Evolutionary conservation across 805 yeast genomes (phyloP), one percentile per base, ranked within the genome.

Genomic region (Candida corydali): DNA sequence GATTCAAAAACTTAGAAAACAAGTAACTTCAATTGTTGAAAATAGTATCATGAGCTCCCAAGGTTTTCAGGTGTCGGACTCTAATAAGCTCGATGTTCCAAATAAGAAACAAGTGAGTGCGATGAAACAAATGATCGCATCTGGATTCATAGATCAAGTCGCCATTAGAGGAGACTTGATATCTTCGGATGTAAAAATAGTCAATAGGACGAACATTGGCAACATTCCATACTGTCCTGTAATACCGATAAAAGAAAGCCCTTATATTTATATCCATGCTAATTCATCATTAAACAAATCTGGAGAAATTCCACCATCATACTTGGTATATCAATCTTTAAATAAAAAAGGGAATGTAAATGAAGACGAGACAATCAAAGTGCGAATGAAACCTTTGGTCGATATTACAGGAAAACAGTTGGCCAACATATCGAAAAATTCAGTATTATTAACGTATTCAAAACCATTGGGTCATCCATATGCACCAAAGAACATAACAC

Each of bases 381-480:
- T 81, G 32, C 70, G 95, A 49, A 74, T 93, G 76, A 78, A 75
- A 45, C 80, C 89, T 0, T 64, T 93, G 46, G 85, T 86, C 22
- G 91, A 86, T 39, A 73, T 89, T 26, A 63, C 75, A 4, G 88
- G 88, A 3, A 73, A 76, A 17, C 89, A 89, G 32, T 61, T 93
- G 35, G 76, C 91, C 7, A 86, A 85, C 45, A 70, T 93, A 14
- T 89, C 87, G 12, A 82, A 80, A 46, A 66, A 65, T 19, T 80
- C 94, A 12, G 78, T 84, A 0, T 63, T 91, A 32, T 52, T 91
- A 28, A 78, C 91, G 0, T 89, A 83, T 58, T 87, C 97, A 18
- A 91, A 89, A 52, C 98, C 98, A 0, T 61, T 91, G 36, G 95
- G 95, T 0, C 84, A 86, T 38, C 96, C 96, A 3, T 78, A 86